phyloP scores from a whole-genome alignment of 2,329 filamentous ascomycete species.

The Neopestalotiopsis sp. region DNA sequence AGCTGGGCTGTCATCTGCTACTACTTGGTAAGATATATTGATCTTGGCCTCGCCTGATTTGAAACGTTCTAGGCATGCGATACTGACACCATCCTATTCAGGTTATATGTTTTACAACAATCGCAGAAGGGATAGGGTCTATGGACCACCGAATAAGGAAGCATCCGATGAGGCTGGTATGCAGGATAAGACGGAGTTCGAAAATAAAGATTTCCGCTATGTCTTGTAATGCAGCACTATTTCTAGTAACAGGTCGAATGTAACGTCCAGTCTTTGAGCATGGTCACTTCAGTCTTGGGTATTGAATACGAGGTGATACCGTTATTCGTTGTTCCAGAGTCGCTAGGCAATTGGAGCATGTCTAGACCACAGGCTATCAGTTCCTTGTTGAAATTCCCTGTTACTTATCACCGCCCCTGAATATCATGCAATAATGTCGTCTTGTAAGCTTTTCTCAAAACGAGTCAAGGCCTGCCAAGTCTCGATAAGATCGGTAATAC shows the following conservation, averaged over 20 bases:
- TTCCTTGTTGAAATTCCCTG: neutral
- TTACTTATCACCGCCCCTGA: neutral
- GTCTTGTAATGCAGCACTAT: constrained; percentile 42
- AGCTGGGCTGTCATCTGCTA: constrained; percentile 40
- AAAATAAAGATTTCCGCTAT: constrained; percentile 61
- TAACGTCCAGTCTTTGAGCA: neutral
- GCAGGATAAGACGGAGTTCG: constrained; percentile 60
- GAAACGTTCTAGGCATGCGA: neutral
- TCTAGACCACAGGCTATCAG: neutral
- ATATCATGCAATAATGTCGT: neutral
- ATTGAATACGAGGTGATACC: neutral
- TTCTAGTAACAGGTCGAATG: neutral
- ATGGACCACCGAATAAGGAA: constrained; percentile 46
- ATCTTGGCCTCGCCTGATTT: neutral
- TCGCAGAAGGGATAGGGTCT: constrained; percentile 49
- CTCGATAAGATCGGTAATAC: neutral
- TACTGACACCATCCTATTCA: constrained; percentile 1
- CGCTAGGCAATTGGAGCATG: neutral
- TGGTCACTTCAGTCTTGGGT: neutral
- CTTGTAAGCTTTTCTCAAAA: neutral
- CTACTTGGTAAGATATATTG: constrained; percentile 35
- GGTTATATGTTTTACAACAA: constrained; percentile 46
- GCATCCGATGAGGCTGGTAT: constrained; percentile 60
- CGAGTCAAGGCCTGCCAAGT: neutral
- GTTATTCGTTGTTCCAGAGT: neutral